phyloP scores from a whole-genome alignment of 139 green algal species.

The Closterium sp. region DNA sequence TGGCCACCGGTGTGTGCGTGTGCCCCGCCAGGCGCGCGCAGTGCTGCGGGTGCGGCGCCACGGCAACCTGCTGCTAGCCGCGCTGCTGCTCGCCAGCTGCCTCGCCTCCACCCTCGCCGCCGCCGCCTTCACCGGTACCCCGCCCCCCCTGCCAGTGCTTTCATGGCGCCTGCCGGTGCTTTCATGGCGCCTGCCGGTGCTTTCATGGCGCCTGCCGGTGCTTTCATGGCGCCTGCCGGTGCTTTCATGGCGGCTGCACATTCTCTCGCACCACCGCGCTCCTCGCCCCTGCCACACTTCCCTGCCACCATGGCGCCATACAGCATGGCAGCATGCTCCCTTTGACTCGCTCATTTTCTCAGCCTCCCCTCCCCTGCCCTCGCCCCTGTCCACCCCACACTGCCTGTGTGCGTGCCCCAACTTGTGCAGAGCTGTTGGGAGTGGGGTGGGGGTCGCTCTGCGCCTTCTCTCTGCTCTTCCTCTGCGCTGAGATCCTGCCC shows the following conservation, averaged over 20 bases:
- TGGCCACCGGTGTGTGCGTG: no score
- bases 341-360: neutral
- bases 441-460: neutral
- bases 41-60: neutral
- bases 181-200: no score
- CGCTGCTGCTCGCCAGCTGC: neutral
- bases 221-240: no score
- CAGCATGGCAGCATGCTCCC: neutral
- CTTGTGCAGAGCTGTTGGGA: neutral
- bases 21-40: neutral
- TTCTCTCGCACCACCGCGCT: no score
- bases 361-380: neutral
- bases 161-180: no score
- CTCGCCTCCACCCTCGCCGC: neutral
- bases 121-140: neutral
- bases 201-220: no score
- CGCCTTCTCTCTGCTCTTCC: neutral
- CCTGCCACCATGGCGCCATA: neutral
- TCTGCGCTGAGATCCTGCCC: neutral
- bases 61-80: neutral
- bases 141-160: no score
- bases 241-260: no score
- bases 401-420: neutral
- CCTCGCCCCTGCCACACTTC: no score
- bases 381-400: neutral